Evolutionary conservation across 2,329 filamentous ascomycete genomes (phyloP), one percentile per base, ranked within the genome.

Genomic region (Aureobasidium vineae): DNA sequence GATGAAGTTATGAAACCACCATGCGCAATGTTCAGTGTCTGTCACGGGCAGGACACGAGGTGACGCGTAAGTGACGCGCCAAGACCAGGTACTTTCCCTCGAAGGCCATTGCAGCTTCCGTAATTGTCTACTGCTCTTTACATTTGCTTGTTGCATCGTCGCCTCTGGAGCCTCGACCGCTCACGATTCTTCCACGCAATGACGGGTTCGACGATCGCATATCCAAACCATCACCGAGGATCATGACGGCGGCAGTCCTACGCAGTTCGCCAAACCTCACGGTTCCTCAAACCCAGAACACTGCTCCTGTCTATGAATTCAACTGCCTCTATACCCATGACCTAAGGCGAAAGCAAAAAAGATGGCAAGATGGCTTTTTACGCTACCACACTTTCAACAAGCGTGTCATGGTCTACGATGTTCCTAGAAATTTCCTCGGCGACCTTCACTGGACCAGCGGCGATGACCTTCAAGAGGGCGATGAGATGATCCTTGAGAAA

Each of bases 331-430:
- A 91, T 77, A 96, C 92, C 1, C 87, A 91, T 74, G 93, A 97
- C 74, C 77, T 96, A 49, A 87, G 88, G 61, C 87, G 91, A 66
- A 97, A 97, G 79, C 88, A 91, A 71, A 97, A 97, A 76, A 84
- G 91, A 68, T 97, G 93, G 93, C 91, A 96, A 73, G 93, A 97
- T 88, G 93, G 94, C 41, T 87, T 87, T 61, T 85, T 97, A 68
- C 90, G 89, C 70, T 96, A 89, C 70, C 93, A 97, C 74, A 89
- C 90, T 0, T 97, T 96, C 84, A 97, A 97, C 79, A 91, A 88
- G 74, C 87, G 91, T 5, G 82, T 95, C 68, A 96, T 97, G 91
- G 90, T 96, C 7, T 94, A 95, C 72, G 92, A 97, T 75, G 87
- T 91, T 54, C 81, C 85, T 2, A 87, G 90, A 0, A 91, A 93